These are phyloP conservation scores for Orbilia brochopaga DNA, from an alignment of 2,329 filamentous ascomycete genomes.

Conservation along the genomic window DNA sequence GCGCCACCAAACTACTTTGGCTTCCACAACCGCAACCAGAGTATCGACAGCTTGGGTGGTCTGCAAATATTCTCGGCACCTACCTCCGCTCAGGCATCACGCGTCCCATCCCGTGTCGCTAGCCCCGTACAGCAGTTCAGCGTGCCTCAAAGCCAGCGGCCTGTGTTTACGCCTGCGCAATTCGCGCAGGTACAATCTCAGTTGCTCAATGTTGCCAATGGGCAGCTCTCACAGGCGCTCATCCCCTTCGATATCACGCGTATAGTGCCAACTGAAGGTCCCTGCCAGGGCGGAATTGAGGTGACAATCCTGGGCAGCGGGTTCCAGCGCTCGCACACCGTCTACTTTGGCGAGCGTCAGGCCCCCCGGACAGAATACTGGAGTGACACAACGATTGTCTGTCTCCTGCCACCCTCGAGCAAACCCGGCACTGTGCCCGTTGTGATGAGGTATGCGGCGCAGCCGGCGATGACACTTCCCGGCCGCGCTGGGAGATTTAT, in stretches of 20 bases:
- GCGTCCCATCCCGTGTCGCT: conserved; percentile 63
- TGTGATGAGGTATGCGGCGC: conserved; percentile 42
- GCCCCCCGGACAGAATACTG: conserved; percentile 79
- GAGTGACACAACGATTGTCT: conserved; percentile 80
- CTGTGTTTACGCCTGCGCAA: conserved; percentile 37
- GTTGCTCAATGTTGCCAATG: conserved; percentile 45
- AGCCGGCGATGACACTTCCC: conserved; percentile 27
- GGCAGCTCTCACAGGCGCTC: conserved; percentile 40
- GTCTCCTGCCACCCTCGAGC: conserved; percentile 74
- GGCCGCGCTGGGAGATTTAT: conserved; percentile 66
- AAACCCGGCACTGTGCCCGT: conserved; percentile 68
- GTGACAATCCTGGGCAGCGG: conserved; percentile 82
- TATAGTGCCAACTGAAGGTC: conserved; percentile 80
- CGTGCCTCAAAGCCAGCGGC: conserved; percentile 31
- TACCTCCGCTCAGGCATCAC: conserved; percentile 74
- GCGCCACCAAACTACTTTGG: conserved; percentile 67
- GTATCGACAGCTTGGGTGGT: conserved; percentile 69
- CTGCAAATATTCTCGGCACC: conserved; percentile 74
- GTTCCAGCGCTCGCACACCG: conserved; percentile 79
- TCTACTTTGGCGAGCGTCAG: conserved; percentile 78
- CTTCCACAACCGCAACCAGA: conserved; percentile 66
- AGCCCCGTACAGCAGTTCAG: conserved; percentile 47
- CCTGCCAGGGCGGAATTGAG: conserved; percentile 81
- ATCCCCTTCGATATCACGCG: conserved; percentile 51
- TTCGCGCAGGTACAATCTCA: conserved; percentile 49